These are phyloP conservation scores for Trichoderma pleuroti DNA, from an alignment of 2,329 filamentous ascomycete species.

Conservation along the genomic window DNA sequence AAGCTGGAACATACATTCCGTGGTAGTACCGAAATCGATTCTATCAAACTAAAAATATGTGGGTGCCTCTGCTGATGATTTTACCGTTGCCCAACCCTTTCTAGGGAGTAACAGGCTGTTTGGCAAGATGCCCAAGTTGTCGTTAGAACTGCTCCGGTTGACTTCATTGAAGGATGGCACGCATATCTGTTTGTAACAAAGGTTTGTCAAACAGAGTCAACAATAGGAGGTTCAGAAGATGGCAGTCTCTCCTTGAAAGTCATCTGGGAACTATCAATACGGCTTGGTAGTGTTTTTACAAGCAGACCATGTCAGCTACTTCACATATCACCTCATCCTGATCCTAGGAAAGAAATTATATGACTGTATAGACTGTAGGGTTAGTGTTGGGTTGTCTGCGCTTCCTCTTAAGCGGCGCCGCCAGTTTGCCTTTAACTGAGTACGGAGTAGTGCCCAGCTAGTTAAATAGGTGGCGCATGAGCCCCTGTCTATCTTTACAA, in stretches of 20 bases:
- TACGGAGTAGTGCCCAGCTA: neutral
- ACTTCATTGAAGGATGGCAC: neutral
- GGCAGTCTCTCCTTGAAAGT: neutral
- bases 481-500: neutral
- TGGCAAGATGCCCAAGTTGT: neutral
- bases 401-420: neutral
- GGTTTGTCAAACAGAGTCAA: neutral
- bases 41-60: neutral
- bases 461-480: neutral
- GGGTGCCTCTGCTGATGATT: neutral
- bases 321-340: neutral
- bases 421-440: neutral
- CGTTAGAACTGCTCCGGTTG: neutral
- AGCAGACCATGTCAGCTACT: neutral
- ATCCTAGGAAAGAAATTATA: neutral
- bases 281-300: neutral
- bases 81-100: neutral
- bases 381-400: neutral
- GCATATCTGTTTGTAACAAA: neutral
- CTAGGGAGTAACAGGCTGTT: neutral
- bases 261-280: neutral
- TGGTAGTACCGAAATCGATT: neutral
- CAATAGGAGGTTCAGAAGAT: neutral
- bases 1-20: neutral
- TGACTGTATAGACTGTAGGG: neutral